These are phyloP conservation scores for Puya raimondii DNA, from an alignment of 176 grass and related monocot genomes.

Conservation along the genomic window DNA sequence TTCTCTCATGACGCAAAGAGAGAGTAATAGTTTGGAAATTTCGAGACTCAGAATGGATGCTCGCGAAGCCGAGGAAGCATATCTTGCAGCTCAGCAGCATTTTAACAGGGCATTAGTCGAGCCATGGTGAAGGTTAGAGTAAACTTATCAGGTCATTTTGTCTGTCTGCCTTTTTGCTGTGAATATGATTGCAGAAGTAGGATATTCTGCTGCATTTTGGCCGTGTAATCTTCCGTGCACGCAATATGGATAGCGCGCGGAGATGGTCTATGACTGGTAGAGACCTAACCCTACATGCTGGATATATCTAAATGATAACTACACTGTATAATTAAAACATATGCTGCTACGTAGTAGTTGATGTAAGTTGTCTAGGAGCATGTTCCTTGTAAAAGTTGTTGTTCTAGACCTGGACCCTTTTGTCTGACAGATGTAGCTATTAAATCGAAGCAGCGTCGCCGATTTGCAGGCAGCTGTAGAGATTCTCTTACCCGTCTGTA, in stretches of 20 bases:
- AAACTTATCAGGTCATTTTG: neutral
- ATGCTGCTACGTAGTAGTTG: neutral
- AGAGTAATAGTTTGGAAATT: constrained; percentile 12
- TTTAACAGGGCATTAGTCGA: constrained; percentile 13
- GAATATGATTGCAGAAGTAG: neutral
- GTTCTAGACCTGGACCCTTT: neutral
- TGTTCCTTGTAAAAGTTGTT: neutral
- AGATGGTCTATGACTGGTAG: neutral
- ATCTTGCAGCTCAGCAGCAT: neutral
- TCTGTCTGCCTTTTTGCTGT: neutral
- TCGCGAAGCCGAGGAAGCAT: constrained; percentile 1
- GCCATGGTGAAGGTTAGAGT: constrained; percentile 5
- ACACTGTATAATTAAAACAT: neutral
- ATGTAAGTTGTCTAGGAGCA: neutral
- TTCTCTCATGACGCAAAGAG: constrained; percentile 19
- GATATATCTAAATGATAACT: neutral
- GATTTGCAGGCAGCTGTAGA: neutral
- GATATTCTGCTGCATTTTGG: neutral
- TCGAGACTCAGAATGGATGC: constrained; percentile 6
- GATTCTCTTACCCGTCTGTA: too few species aligned
- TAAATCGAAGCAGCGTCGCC: neutral
- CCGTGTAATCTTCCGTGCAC: neutral
- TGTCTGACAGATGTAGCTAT: neutral
- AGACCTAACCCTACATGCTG: neutral
- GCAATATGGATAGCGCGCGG: neutral